phyloP scores from a whole-genome alignment of 2,329 filamentous ascomycete species.

The Aspergillus fructus region DNA sequence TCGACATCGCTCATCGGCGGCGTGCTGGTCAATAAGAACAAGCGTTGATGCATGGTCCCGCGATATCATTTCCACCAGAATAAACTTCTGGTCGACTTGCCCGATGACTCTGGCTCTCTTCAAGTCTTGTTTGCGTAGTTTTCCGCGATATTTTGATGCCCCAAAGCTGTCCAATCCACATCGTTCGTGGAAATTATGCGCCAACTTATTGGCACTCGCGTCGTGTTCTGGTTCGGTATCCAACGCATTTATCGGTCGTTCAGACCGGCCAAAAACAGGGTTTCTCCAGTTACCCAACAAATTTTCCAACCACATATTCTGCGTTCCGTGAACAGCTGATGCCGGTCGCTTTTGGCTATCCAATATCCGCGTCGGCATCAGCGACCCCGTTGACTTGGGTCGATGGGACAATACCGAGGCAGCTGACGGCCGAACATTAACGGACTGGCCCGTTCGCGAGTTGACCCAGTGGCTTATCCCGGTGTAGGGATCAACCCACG shows the following conservation, averaged over 20 bases:
- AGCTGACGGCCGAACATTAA: constrained; percentile 12
- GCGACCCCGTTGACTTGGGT: constrained; percentile 18
- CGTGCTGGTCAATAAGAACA: constrained; percentile 87
- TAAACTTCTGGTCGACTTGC: constrained; percentile 89
- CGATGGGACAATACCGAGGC: constrained; percentile 10
- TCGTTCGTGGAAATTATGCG: constrained; percentile 23
- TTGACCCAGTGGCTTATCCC: constrained; percentile 34
- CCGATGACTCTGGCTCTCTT: constrained; percentile 64
- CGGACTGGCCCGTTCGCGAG: constrained; percentile 36
- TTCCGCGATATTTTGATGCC: constrained; percentile 33
- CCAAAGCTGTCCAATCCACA: constrained; percentile 23
- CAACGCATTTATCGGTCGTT: constrained; percentile 44
- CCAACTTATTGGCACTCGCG: constrained; percentile 13
- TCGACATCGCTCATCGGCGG: constrained; percentile 83
- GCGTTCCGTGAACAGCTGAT: constrained; percentile 15
- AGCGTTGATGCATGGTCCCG: constrained; percentile 45
- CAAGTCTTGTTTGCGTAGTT: constrained; percentile 64
- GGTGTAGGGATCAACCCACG: constrained; percentile 64
- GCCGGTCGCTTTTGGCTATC: constrained; percentile 16
- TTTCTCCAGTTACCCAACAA: constrained; percentile 71
- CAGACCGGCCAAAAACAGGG: constrained; percentile 64
- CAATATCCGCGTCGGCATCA: constrained; percentile 7
- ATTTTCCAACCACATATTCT: constrained; percentile 58
- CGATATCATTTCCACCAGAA: constrained; percentile 62
- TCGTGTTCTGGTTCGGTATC: constrained; percentile 21